Conservation (phyloP, 495 filamentous ascomycete species). For the Hypoxylon fragiforme region DNA sequence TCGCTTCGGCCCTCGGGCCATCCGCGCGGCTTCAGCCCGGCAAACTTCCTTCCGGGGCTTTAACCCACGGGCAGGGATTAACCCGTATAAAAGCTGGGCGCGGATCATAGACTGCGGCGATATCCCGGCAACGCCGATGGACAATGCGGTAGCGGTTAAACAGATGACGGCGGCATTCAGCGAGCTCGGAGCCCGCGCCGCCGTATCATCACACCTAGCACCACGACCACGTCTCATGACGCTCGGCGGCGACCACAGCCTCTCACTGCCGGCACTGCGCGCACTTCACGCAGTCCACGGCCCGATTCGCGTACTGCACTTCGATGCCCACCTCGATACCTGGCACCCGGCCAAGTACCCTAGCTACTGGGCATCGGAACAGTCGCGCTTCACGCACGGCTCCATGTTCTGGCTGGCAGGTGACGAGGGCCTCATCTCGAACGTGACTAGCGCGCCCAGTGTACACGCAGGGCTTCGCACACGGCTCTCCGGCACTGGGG, state of each 20-base stretch:
- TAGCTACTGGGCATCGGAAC: conserved; percentile 68
- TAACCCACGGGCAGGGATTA: conserved; percentile 76
- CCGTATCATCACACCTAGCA: conserved; percentile 29
- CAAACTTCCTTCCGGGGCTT: conserved; percentile 74
- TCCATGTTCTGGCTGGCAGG: conserved; percentile 84
- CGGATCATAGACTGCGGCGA: conserved; percentile 80
- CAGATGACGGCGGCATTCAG: conserved; percentile 79
- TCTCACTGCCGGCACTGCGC: conserved; percentile 75
- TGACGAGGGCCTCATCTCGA: conserved; percentile 71
- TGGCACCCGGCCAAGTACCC: conserved; percentile 83
- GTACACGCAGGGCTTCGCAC: conserved; percentile 81
- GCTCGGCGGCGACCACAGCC: conserved; percentile 79
- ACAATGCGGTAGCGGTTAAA: conserved; percentile 71
- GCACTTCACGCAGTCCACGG: conserved; percentile 72
- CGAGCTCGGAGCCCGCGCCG: conserved; percentile 45
- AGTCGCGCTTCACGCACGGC: conserved; percentile 78
- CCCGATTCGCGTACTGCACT: conserved; percentile 78
- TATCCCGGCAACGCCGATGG: conserved; percentile 77
- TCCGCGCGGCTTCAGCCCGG: conserved; percentile 73
- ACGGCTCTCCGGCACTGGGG: conserved; percentile 66
- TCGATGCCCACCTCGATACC: conserved; percentile 81
- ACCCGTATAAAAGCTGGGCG: conserved; percentile 76
- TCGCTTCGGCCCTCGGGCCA: conserved; percentile 80
- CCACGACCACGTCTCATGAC: conserved; percentile 69
- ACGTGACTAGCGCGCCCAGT: conserved; percentile 59